phyloP scores from a whole-genome alignment of 768 basidiomycete genomes.

The Rhizopogon vulgaris region DNA sequence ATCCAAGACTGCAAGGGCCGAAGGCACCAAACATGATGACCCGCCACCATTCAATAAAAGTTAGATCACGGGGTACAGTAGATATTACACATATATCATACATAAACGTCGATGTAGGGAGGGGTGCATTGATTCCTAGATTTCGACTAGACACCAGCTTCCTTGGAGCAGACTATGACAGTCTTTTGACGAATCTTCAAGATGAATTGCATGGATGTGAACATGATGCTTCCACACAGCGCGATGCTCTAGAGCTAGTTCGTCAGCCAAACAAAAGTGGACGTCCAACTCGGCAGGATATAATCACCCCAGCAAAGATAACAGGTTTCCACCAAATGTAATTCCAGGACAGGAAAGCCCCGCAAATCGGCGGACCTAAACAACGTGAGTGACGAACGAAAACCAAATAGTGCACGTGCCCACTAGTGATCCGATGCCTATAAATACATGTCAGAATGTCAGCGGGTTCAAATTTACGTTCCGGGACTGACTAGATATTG shows the following conservation, averaged over 20 bases:
- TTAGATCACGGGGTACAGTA: no score
- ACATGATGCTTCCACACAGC: background rate
- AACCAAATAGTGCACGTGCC: constrained; percentile 4
- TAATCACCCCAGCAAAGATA: constrained; percentile 41
- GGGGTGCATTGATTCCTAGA: no score
- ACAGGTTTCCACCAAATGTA: constrained; percentile 56
- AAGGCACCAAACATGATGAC: background rate
- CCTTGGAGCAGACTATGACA: background rate
- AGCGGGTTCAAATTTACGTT: background rate
- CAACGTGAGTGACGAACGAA: constrained; percentile 14
- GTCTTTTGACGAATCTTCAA: background rate
- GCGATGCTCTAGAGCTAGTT: background rate
- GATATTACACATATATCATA: no score
- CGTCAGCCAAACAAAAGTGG: background rate
- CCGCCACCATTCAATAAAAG: no score
- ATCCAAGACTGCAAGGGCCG: background rate
- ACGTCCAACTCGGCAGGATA: background rate
- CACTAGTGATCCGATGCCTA: constrained; percentile 22
- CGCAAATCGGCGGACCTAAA: constrained; percentile 49
- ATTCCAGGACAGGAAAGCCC: constrained; percentile 42
- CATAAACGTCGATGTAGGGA: no score
- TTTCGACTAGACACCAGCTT: background rate
- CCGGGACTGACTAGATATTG: constrained; percentile 30
- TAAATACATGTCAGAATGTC: background rate
- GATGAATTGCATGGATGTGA: background rate